Percentiles rank a stretch among this genome's conserved stretches.
Evolutionary conservation across 108 stramenopile species (phyloP).

Genomic region (Epithemia pelagica): DNA sequence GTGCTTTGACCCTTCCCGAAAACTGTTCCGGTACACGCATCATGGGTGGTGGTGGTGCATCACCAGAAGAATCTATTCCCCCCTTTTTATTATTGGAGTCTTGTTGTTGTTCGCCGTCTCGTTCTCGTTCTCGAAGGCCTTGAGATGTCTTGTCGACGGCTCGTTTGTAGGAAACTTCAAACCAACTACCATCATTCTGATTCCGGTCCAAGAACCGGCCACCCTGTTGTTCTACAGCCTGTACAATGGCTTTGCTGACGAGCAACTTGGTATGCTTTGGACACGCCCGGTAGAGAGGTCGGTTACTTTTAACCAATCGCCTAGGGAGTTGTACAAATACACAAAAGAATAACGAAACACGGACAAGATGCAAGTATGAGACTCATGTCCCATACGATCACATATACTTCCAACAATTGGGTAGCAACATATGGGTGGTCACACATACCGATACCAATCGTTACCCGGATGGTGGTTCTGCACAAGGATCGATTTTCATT

Average conservation of each 20-base stretch:
- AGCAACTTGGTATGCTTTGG: slow-evolving; percentile 59
- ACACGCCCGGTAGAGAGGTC: slow-evolving; percentile 34
- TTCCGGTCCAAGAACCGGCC: slow-evolving; percentile 52
- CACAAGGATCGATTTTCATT: background rate
- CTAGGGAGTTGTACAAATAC: too few relatives aligned
- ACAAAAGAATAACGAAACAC: too few relatives aligned
- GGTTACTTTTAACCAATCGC: slow-evolving; percentile 35
- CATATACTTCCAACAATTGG: too few relatives aligned
- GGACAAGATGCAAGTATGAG: too few relatives aligned
- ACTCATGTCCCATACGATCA: too few relatives aligned
- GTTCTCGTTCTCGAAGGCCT: slow-evolving; percentile 60
- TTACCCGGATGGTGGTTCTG: slow-evolving; percentile 17
- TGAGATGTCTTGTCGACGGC: slow-evolving; percentile 67
- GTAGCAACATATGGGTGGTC: too few relatives aligned
- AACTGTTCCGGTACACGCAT: slow-evolving; percentile 4
- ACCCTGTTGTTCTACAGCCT: slow-evolving; percentile 39
- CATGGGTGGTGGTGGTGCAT: background rate
- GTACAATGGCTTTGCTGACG: slow-evolving; percentile 54
- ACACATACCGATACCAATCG: slow-evolving; percentile 14
- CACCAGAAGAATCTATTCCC: background rate
- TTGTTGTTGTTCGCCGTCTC: slow-evolving; percentile 1
- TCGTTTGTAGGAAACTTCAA: slow-evolving; percentile 42
- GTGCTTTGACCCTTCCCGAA: background rate
- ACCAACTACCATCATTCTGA: slow-evolving; percentile 32
- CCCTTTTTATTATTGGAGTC: background rate